phyloP scores from a whole-genome alignment of 2,329 filamentous ascomycete species.

The Xylariaceae sp. region DNA sequence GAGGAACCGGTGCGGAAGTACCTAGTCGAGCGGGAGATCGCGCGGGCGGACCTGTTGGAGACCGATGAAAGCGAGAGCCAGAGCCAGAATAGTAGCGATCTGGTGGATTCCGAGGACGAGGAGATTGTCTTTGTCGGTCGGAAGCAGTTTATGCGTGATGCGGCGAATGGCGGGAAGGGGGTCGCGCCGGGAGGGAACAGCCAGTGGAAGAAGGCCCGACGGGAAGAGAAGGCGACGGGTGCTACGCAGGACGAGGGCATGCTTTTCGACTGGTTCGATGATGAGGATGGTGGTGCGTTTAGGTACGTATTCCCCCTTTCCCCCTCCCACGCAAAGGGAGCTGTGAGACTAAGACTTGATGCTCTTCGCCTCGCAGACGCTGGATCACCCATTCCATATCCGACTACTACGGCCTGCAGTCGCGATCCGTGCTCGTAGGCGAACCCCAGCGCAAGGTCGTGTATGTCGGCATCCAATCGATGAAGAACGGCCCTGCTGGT shows the following conservation, averaged over 20 bases:
- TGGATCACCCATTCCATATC: constrained; percentile 93
- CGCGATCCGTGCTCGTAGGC: constrained; percentile 70
- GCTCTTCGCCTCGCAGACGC: constrained; percentile 48
- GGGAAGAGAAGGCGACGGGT: constrained; percentile 52
- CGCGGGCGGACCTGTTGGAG: constrained; percentile 31
- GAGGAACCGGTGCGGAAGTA: constrained; percentile 81
- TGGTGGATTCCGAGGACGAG: constrained; percentile 59
- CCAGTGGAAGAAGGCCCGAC: constrained; percentile 44
- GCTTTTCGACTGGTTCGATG: constrained; percentile 73
- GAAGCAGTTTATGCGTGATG: constrained; percentile 54
- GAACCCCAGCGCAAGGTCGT: constrained; percentile 70
- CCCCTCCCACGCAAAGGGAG: no score
- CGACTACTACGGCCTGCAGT: constrained; percentile 83
- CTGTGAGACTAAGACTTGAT: constrained; percentile 14
- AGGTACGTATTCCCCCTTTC: constrained; percentile 52
- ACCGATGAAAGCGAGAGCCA: constrained; percentile 15
- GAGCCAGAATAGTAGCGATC: constrained; percentile 33
- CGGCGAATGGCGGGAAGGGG: constrained; percentile 20
- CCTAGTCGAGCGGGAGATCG: constrained; percentile 51
- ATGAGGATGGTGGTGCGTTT: constrained; percentile 69
- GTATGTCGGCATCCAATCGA: constrained; percentile 68
- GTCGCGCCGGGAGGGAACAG: constrained; percentile 21
- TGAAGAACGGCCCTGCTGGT: constrained; percentile 26
- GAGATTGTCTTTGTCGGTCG: constrained; percentile 85
- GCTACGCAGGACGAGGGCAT: constrained; percentile 54